A percentile compares a stretch with the other conserved stretches of the same genome.
Evolutionary conservation across 306 rosid genomes (phyloP).

Genomic region (Cucurbita argyrosperma): DNA sequence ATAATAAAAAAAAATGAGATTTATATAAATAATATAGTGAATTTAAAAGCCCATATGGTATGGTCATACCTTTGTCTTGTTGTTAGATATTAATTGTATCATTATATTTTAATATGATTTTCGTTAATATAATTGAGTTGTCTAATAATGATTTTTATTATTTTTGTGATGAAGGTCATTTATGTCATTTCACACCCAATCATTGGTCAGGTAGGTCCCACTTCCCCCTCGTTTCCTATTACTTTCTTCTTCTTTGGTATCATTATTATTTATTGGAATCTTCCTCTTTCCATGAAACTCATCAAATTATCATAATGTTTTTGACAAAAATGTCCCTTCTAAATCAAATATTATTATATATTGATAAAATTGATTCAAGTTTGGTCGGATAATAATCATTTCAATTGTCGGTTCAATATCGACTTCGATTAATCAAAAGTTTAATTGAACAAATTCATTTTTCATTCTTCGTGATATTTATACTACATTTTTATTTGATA

Average conservation of each 20-base stretch:
- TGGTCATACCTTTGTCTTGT: not conserved
- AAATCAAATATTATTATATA: not conserved
- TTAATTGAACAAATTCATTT: not conserved
- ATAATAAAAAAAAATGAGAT: too few relatives aligned
- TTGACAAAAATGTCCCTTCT: not conserved
- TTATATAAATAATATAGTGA: too few relatives aligned
- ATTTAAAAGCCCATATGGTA: too few relatives aligned
- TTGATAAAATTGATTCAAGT: not conserved
- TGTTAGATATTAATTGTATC: not conserved
- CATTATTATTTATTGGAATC: not conserved
- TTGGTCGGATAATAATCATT: not conserved
- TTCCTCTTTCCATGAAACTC: not conserved
- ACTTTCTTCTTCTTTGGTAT: not conserved
- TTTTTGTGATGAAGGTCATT: not conserved
- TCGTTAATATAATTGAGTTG: not conserved
- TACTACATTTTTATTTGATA: too few relatives aligned
- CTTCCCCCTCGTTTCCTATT: not conserved
- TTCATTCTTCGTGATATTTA: not conserved
- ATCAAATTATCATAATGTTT: not conserved
- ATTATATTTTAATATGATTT: not conserved
- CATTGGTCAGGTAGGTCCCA: not conserved
- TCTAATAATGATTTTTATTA: not conserved
- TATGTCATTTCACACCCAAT: not conserved
- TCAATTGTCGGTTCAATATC: not conserved
- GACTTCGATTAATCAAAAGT: not conserved